A percentile compares a stretch with the other conserved stretches of the same genome.
Evolutionary conservation across 73 alveolate genomes (phyloP).

Genomic region (Effrenium voratum): DNA sequence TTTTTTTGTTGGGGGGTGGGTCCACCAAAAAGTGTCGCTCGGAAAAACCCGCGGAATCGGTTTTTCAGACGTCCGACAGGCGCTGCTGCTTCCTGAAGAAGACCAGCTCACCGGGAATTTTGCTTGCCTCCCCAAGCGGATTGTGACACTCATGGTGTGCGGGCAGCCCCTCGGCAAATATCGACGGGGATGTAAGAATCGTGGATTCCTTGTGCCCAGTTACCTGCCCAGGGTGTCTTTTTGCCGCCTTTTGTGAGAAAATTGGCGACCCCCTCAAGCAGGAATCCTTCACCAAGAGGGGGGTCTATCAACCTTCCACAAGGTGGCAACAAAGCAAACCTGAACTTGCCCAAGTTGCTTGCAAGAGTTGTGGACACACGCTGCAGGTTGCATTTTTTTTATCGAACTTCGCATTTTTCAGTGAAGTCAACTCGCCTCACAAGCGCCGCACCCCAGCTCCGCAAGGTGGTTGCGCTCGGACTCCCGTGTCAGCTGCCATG

Average conservation of each 20-base stretch:
- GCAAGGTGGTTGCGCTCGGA: not conserved
- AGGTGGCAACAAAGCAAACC: no score
- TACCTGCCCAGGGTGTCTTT: not conserved
- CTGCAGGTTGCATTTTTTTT: not conserved
- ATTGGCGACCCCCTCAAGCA: no score
- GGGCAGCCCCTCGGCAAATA: constrained; percentile 27
- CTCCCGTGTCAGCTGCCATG: not conserved
- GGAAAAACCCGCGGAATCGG: no score
- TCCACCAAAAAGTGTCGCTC: no score
- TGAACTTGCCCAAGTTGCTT: not conserved
- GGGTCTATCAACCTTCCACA: no score
- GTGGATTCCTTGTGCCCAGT: no score
- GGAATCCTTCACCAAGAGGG: no score
- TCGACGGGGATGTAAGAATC: not conserved
- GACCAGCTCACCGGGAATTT: constrained; percentile 21
- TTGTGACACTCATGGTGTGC: constrained; percentile 49
- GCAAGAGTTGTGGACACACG: not conserved
- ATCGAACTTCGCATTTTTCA: not conserved
- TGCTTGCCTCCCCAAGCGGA: constrained; percentile 85
- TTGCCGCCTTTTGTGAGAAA: not conserved
- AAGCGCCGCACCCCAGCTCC: no score
- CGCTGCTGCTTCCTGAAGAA: constrained; percentile 8
- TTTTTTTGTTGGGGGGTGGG: no score
- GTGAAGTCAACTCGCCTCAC: no score
- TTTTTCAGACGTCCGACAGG: not conserved